Percentiles rank a stretch among this genome's conserved stretches.
Evolutionary conservation across 257 asterid species (phyloP).

Genomic region (Solanum megistacrolobum): DNA sequence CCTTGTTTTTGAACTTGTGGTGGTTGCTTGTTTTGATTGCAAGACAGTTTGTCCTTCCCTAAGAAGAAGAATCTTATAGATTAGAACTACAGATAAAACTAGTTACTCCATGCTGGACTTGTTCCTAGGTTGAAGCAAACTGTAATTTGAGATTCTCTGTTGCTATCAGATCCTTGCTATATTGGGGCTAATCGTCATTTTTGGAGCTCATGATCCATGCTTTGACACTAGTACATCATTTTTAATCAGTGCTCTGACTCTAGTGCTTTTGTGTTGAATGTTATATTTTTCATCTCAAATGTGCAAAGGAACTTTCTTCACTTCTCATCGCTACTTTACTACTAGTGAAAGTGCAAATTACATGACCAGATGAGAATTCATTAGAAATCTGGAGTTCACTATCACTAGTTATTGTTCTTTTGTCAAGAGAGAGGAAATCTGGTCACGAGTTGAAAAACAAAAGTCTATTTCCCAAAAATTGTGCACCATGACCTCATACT

Average conservation of each 20-base stretch:
- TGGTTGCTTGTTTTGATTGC: background rate
- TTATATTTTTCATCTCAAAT: background rate
- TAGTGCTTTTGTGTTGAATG: background rate
- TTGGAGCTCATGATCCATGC: background rate
- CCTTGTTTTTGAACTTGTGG: background rate
- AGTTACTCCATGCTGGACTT: background rate
- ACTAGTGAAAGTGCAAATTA: background rate
- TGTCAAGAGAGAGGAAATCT: background rate
- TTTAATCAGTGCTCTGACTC: too few species aligned
- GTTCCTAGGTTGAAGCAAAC: background rate
- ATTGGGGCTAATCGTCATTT: background rate
- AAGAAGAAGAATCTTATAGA: background rate
- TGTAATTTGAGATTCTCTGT: background rate
- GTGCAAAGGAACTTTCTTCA: background rate
- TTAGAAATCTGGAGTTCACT: background rate
- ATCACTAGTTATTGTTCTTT: background rate
- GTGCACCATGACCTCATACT: too few species aligned
- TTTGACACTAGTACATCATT: background rate
- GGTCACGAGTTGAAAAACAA: too few species aligned
- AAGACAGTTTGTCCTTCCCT: background rate
- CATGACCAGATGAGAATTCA: background rate
- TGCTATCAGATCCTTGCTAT: background rate
- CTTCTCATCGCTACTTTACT: background rate
- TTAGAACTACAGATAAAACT: background rate
- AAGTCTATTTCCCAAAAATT: too few species aligned